Evolutionary conservation across 345 rosid genomes (phyloP).

Genomic region (Lepidium africanum): DNA sequence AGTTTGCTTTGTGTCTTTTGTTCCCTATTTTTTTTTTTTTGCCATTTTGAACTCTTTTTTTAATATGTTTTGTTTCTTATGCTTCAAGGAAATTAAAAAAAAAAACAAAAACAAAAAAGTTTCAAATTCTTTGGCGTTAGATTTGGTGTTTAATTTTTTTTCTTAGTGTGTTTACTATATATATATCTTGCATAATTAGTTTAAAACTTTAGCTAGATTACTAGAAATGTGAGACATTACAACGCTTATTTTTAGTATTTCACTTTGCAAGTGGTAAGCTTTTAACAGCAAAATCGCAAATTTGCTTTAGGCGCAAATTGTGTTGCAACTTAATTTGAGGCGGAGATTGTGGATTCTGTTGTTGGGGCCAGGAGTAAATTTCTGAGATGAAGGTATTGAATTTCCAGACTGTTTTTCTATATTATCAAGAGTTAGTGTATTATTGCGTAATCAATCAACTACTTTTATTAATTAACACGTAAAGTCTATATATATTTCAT

Average conservation of each 20-base stretch:
- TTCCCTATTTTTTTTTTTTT: background rate
- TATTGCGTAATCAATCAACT: background rate
- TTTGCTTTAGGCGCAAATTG: background rate
- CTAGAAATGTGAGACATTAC: constrained; percentile 24
- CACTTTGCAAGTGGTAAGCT: background rate
- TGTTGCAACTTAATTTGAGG: background rate
- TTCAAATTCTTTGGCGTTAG: background rate
- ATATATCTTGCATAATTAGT: background rate
- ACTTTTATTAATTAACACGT: background rate
- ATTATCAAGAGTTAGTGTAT: background rate
- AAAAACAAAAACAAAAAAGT: background rate
- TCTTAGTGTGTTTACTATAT: background rate
- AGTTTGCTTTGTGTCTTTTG: background rate
- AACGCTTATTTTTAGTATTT: background rate
- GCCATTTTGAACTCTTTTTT: background rate
- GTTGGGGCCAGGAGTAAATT: background rate
- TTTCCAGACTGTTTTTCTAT: background rate
- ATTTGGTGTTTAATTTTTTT: background rate
- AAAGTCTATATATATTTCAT: background rate
- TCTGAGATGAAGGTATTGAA: background rate
- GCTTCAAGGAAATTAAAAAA: background rate
- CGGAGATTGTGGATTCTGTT: background rate
- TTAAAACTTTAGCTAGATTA: background rate
- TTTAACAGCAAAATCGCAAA: background rate
- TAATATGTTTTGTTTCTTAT: background rate